Evolutionary conservation across 2,329 filamentous ascomycete species (phyloP), one percentile per base, ranked within the genome.

Genomic region (Podosphaera fusca): DNA sequence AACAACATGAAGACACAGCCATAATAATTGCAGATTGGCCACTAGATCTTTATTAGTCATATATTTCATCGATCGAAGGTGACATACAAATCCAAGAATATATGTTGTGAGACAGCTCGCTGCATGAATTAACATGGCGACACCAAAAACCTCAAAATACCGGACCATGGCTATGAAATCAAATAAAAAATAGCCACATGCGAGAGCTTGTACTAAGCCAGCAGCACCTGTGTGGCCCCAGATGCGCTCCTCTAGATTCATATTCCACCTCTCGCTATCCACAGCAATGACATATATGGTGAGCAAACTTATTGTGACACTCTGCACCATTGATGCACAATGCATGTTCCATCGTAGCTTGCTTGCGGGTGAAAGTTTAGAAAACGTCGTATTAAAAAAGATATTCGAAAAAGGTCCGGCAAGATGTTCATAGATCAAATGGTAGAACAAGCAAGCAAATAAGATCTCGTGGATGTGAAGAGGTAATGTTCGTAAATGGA

Each of bases 11-110:
- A 92, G 59, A 79, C 77, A 56, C 77, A 76, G 57, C 78, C 84
- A 69, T 90, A 92, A 72, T 81, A 88, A 71, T 89, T 88, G 64
- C 87, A 75, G 63, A 89, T 87, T 2, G 86, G 86, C 57, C 84
- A 76, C 85, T 90, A 65, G 36, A 35, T 55, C 6, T 12, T 36
- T 52, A 57, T 58, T 49, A 60, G 56, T 53, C 50, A 38, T 56
- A 58, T 50, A 57, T 57, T 21, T 57, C 54, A 58, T 52, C 58
- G 60, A 47, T 30, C 14, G 33, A 38, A 36, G 55, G 58, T 45
- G 56, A 75, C 84, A 73, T 74, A 89, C 85, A 67, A 87, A 90
- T 60, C 86, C 86, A 63, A 89, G 73, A 1, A 75, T 77, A 66
- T 85, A 90, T n/a, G 88, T 85, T 5, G 77, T 30, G 9, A 65